Conservation (phyloP, 2,329 filamentous ascomycete species). For the Penicillium hordei region DNA sequence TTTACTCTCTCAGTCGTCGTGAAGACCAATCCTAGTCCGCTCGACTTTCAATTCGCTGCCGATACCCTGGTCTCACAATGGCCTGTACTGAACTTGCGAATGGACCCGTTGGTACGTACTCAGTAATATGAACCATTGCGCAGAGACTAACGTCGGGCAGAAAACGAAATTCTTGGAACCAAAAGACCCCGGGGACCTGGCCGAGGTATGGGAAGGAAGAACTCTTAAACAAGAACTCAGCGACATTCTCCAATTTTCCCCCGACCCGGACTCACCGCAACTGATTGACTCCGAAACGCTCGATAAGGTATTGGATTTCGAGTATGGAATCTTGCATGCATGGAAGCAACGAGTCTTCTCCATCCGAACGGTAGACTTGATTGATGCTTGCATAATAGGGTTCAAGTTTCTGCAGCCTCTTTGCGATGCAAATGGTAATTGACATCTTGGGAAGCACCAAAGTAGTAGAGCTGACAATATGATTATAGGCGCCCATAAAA, state of each 20-base stretch:
- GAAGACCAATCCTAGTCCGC: conserved; percentile 3
- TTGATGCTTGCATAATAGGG: conserved; percentile 8
- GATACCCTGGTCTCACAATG: conserved; percentile 11
- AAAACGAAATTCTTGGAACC: conserved; percentile 11
- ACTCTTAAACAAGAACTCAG: background rate
- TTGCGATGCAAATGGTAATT: conserved; percentile 9
- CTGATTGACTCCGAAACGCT: conserved; percentile 3
- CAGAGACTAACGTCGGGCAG: background rate
- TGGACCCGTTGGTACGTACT: conserved; percentile 5
- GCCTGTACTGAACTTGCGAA: conserved; percentile 8
- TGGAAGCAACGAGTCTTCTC: conserved; percentile 11
- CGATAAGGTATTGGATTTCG: conserved; percentile 1
- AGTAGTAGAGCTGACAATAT: background rate
- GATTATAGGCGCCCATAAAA: conserved; percentile 2
- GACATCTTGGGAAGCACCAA: no score
- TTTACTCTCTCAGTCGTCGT: conserved; percentile 7
- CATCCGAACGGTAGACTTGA: conserved; percentile 6
- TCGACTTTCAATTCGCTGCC: conserved; percentile 11
- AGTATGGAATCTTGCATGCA: background rate
- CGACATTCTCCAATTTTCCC: background rate
- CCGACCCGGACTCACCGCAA: background rate
- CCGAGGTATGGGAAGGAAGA: conserved; percentile 8
- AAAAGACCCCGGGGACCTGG: conserved; percentile 3
- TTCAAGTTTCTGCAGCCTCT: conserved; percentile 10
- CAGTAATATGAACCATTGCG: no score